phyloP scores from a whole-genome alignment of 495 filamentous ascomycete species.

The Podospora tetraspora region DNA sequence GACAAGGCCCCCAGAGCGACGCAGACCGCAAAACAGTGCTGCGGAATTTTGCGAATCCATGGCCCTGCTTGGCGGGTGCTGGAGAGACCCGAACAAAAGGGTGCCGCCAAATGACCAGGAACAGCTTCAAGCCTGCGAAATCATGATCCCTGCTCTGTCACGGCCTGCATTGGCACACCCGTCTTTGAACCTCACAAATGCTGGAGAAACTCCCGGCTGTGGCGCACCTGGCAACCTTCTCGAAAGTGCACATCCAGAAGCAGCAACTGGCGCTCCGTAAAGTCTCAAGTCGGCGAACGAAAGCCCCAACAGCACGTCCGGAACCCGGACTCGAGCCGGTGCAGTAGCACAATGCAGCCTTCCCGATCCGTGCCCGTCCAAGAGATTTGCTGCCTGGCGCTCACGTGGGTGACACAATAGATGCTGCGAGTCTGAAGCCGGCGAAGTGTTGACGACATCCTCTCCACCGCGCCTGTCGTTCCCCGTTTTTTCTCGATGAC shows the following conservation, averaged over 20 bases:
- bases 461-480: not conserved
- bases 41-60: not conserved
- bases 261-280: not conserved
- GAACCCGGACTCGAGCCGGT: conserved; percentile 14
- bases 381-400: not conserved
- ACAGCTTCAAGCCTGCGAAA: not conserved
- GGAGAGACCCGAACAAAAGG: not conserved
- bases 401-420: not conserved
- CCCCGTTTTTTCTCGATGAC: not conserved
- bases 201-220: not conserved
- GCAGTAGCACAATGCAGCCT: conserved; percentile 27
- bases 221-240: not conserved
- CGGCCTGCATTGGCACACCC: conserved; percentile 22
- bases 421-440: not conserved
- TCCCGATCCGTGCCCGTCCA: not conserved
- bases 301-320: not conserved
- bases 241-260: not conserved
- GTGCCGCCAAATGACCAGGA: not conserved
- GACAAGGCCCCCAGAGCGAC: not conserved
- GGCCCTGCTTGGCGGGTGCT: not conserved
- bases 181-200: not conserved
- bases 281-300: not conserved
- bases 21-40: not conserved
- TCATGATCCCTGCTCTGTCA: conserved; percentile 13
- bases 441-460: not conserved